These are phyloP conservation scores for Scleroderma bovista DNA, from an alignment of 768 basidiomycete genomes.

Conservation along the genomic window DNA sequence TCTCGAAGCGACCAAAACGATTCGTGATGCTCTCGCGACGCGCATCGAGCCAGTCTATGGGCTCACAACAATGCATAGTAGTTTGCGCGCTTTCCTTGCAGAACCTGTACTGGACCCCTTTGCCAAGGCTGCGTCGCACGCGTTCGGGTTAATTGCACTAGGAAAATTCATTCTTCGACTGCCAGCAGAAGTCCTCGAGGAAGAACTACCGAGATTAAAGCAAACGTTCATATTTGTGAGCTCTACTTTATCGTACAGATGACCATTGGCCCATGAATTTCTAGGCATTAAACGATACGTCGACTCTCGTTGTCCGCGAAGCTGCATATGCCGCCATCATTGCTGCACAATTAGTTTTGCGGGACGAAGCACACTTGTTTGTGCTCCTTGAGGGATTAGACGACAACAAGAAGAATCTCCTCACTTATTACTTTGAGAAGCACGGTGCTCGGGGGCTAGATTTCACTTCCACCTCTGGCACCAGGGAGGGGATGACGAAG, in stretches of 20 bases:
- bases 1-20: conserved; percentile 75
- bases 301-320: conserved; percentile 76
- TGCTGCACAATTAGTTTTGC: conserved; percentile 75
- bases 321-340: conserved; percentile 79
- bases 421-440: conserved; percentile 88
- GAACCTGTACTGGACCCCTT: conserved; percentile 47
- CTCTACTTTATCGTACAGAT: neutral
- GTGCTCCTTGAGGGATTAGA: conserved; percentile 73
- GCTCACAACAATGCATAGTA: conserved; percentile 75
- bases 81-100: conserved; percentile 57
- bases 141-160: conserved; percentile 78
- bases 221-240: conserved; percentile 64
- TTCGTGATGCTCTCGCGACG: conserved; percentile 68
- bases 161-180: conserved; percentile 79
- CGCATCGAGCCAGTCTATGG: conserved; percentile 82
- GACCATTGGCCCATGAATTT: conserved; percentile 1
- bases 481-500: conserved; percentile 50
- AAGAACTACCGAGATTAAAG: conserved; percentile 76
- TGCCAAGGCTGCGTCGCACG: conserved; percentile 61
- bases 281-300: conserved; percentile 65
- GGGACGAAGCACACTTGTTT: conserved; percentile 81
- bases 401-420: conserved; percentile 86
- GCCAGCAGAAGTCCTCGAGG: conserved; percentile 80
- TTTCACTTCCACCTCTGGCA: conserved; percentile 29
- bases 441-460: conserved; percentile 61